A percentile compares a stretch with the other conserved stretches of the same genome.
phyloP scores from a whole-genome alignment of 202 grass and related monocot genomes.

The Setaria italica region DNA sequence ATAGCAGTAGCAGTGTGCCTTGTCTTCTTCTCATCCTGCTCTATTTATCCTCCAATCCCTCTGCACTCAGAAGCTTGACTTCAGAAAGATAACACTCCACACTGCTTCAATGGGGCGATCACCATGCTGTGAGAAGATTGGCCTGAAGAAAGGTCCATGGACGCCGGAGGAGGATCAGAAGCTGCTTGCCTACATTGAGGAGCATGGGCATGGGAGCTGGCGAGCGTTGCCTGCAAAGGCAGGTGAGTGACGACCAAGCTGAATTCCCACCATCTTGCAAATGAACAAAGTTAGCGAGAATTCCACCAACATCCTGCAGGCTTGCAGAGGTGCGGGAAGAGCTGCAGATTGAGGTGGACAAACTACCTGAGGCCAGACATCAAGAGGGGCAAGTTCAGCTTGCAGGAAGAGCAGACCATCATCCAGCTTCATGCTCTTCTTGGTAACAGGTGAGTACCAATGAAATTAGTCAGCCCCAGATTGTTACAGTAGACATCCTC shows the following conservation, averaged over 20 bases:
- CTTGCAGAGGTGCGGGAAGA: slow-evolving; percentile 95
- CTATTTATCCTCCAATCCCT: slow-evolving; percentile 48
- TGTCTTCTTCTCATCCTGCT: slow-evolving; percentile 42
- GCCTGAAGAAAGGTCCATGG: slow-evolving; percentile 97
- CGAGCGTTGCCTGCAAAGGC: slow-evolving; percentile 88
- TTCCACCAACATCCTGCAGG: slow-evolving; percentile 55
- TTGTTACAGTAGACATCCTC: slow-evolving; percentile 32
- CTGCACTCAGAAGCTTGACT: slow-evolving; percentile 44
- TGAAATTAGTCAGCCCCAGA: slow-evolving; percentile 15
- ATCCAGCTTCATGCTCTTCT: slow-evolving; percentile 94
- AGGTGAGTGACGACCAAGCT: slow-evolving; percentile 57
- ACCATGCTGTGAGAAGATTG: slow-evolving; percentile 90
- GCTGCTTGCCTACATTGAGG: slow-evolving; percentile 91
- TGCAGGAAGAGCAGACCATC: slow-evolving; percentile 94
- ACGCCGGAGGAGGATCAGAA: slow-evolving; percentile 92
- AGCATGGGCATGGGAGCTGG: slow-evolving; percentile 97
- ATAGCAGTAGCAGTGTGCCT: slow-evolving; percentile 29
- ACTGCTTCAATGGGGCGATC: slow-evolving; percentile 76
- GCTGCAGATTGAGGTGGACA: slow-evolving; percentile 92
- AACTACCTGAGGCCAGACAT: slow-evolving; percentile 94
- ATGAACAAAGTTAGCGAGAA: slow-evolving; percentile 33
- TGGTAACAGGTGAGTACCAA: slow-evolving; percentile 70
- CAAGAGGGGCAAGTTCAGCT: slow-evolving; percentile 93
- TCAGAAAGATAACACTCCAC: slow-evolving; percentile 37
- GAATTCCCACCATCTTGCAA: slow-evolving; percentile 36